A percentile compares a stretch with the other conserved stretches of the same genome.
Evolutionary conservation across 139 green algal species (phyloP).

Genomic region (Closterium sp.): DNA sequence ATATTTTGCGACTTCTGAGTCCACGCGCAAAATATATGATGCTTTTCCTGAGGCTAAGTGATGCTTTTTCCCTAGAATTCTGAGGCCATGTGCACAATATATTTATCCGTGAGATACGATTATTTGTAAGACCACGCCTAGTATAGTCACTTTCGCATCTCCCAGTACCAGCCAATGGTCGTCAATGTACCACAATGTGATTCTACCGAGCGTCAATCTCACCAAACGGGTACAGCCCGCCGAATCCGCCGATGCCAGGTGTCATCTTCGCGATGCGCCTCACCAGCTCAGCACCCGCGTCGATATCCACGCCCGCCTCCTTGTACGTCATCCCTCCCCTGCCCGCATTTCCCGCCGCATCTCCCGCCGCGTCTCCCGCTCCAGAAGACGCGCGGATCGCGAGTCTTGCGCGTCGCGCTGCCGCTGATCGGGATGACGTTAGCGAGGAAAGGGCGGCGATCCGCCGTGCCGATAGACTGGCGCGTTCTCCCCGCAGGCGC

Average conservation of each 20-base stretch:
- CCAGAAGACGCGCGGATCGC: not conserved
- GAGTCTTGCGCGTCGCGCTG: not conserved
- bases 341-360: conserved; percentile 13
- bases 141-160: too few species aligned
- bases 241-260: conserved; percentile 91
- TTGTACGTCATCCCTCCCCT: conserved; percentile 58
- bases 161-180: too few species aligned
- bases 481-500: not conserved
- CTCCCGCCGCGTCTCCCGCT: not conserved
- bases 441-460: not conserved
- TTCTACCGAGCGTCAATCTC: not conserved
- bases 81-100: too few species aligned
- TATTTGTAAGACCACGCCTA: too few species aligned
- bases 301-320: conserved; percentile 92
- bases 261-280: conserved; percentile 88
- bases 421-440: not conserved
- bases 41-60: too few species aligned
- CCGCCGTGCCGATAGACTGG: not conserved
- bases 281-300: conserved; percentile 95
- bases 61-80: too few species aligned
- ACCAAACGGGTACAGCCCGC: conserved; percentile 93
- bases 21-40: too few species aligned
- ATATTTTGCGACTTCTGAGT: too few species aligned
- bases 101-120: too few species aligned
- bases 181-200: not conserved